Evolutionary conservation across 1,284 basidiomycete genomes (phyloP), one percentile per base, ranked within the genome.

Genomic region (Rhodotorula sp.): DNA sequence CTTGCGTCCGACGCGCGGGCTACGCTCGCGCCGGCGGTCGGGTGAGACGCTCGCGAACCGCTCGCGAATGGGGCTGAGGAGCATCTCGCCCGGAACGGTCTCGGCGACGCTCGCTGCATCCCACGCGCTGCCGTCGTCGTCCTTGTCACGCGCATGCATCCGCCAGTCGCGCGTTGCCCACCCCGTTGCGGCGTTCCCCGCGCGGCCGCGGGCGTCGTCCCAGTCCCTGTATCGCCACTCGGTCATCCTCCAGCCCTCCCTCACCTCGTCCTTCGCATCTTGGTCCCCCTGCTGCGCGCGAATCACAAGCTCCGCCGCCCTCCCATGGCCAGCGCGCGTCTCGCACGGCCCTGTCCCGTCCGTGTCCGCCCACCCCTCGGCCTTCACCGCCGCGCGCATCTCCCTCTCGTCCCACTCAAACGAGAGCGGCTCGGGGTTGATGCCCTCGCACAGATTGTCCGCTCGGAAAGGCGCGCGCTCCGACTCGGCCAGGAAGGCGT

Each of bases 371-470:
- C 29, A 39, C 6, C 53, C 53, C 15, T 32, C 53, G 6, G 15
- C 17, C 17, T 32, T 29, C 15, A 19, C 32, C 9, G 17, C 53
- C 6, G 19, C 19, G 3, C 53, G 53, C 32, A 64, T 21, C 41
- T 56, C 63, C 10, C 48, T 25, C 44, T 64, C 63, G 54, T 64
- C 55, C 54, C 54, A 56, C 63, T 64, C 63, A 21, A 29, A 57
- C 34, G 53, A 46, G 27, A 37, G 32, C 44, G 44, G 25, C 21
- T 54, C 53, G 9, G 61, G 54, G 12, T 48, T 54, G 17, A n/a
- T 46, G 22, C 54, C 63, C 25, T n/a, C 22, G 34, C 22, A 27
- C 22, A 27, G 6, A 27, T 41, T 54, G 34, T 64, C 63, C 0
- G 34, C 37, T 25, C 34, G 56, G 44, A 37, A 64, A 2, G 32